Conservation (phyloP, 148 eudicot genomes). For the Vaccinium darrowii region DNA sequence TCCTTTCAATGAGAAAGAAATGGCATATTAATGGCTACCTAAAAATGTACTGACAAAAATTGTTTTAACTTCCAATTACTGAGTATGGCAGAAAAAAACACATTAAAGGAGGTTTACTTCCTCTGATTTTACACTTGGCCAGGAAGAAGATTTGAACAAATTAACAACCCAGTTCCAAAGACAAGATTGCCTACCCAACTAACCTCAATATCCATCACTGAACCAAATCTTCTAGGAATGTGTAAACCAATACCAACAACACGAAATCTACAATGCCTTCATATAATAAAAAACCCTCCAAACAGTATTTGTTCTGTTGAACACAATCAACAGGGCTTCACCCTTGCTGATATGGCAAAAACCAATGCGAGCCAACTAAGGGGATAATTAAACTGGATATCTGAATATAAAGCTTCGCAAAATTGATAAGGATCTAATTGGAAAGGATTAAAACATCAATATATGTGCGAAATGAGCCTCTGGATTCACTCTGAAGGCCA, state of each 20-base stretch:
- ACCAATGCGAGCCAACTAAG: background rate
- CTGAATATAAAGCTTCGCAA: background rate
- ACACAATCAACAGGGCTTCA: background rate
- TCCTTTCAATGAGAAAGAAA: background rate
- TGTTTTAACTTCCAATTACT: background rate
- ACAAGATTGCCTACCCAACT: background rate
- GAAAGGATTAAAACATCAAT: background rate
- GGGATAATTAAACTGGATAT: background rate
- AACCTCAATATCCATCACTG: background rate
- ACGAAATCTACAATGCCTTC: background rate
- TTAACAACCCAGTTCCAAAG: background rate
- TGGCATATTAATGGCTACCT: background rate
- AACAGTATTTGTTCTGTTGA: background rate
- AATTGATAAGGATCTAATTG: background rate
- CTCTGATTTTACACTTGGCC: background rate
- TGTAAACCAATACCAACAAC: background rate
- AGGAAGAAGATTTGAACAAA: background rate
- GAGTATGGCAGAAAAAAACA: background rate
- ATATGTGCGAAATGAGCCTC: background rate
- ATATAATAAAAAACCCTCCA: background rate
- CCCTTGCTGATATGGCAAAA: constrained; percentile 2
- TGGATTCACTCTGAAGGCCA: background rate
- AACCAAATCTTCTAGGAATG: background rate
- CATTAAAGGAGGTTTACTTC: background rate
- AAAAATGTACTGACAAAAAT: background rate